Percentiles rank a stretch among this genome's conserved stretches.
Conservation (phyloP, 2,329 filamentous ascomycete genomes). For the Cercospora sp. region DNA sequence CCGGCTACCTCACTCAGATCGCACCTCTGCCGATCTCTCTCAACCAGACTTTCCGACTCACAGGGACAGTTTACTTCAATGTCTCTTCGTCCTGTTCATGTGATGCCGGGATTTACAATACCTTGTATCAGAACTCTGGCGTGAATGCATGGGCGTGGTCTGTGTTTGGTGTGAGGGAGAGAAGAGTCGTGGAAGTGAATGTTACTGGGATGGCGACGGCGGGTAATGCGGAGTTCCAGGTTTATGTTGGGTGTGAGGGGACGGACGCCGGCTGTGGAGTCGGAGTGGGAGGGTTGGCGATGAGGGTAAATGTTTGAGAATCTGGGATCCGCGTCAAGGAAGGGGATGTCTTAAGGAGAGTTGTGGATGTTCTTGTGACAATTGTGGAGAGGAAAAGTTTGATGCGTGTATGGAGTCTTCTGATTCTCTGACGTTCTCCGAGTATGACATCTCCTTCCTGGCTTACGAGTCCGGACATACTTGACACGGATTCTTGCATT, state of each 20-base stretch:
- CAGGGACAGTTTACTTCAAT: constrained; percentile 1
- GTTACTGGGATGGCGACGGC: neutral
- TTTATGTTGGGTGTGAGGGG: constrained; percentile 4
- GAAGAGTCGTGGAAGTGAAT: neutral
- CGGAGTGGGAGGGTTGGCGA: neutral
- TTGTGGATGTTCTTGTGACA: neutral
- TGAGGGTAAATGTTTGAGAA: constrained; percentile 7
- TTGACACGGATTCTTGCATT: neutral
- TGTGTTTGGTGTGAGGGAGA: neutral
- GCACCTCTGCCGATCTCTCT: neutral
- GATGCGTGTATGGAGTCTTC: neutral
- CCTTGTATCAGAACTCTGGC: neutral
- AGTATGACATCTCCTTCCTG: neutral
- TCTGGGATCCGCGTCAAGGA: neutral
- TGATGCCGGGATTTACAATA: constrained; percentile 10
- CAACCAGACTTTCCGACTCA: constrained; percentile 3
- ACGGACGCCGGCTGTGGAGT: neutral
- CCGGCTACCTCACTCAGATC: constrained; percentile 4
- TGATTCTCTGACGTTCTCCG: neutral
- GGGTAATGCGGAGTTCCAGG: neutral
- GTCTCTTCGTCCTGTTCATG: constrained; percentile 3
- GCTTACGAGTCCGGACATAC: neutral
- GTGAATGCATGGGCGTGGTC: constrained; percentile 11
- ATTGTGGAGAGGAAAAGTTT: neutral
- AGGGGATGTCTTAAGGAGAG: neutral